These are phyloP conservation scores for Cynara cardunculus DNA, from an alignment of 129 eudicot species.

Conservation along the genomic window DNA sequence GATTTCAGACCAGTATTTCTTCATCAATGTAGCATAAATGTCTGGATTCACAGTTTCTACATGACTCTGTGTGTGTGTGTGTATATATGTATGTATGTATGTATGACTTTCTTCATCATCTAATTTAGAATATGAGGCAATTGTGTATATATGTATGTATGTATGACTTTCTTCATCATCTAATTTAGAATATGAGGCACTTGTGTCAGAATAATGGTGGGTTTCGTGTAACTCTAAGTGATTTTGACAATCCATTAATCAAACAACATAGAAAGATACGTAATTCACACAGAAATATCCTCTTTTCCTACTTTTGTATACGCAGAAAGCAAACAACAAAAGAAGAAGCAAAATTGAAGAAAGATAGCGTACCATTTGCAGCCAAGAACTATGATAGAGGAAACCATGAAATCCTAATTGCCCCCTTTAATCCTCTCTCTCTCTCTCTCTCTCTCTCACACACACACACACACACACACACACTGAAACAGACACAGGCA, in stretches of 20 bases:
- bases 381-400: not conserved
- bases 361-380: slow-evolving; percentile 30
- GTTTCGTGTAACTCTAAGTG: slow-evolving; percentile 6
- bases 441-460: not conserved
- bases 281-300: not conserved
- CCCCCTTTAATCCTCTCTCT: slow-evolving; percentile 11
- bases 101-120: too few species aligned
- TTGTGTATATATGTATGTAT: not conserved
- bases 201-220: not conserved
- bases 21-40: not conserved
- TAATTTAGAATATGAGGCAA: not conserved
- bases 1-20: not conserved
- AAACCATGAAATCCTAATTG: slow-evolving; percentile 2
- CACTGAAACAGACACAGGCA: not conserved
- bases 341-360: not conserved
- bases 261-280: slow-evolving; percentile 6
- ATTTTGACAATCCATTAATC: slow-evolving; percentile 6
- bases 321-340: not conserved
- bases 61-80: not conserved
- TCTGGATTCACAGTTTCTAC: not conserved
- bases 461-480: not conserved
- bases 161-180: too few species aligned
- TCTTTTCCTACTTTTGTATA: too few species aligned
- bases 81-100: too few species aligned
- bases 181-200: not conserved